These are phyloP conservation scores for Umbellularia californica DNA, from an alignment of 164 flowering plant species.

Conservation along the genomic window DNA sequence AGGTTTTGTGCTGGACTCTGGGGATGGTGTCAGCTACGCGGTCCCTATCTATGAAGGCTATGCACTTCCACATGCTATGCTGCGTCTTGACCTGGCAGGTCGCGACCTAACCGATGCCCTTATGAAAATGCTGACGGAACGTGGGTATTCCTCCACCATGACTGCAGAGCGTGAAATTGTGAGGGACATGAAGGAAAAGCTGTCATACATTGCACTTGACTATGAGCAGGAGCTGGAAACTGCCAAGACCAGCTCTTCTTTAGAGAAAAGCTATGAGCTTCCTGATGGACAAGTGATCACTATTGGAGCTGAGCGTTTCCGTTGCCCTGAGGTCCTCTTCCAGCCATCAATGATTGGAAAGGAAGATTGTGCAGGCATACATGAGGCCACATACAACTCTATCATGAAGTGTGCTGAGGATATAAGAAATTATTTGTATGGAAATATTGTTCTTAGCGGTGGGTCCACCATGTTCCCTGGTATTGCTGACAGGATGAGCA, in stretches of 20 bases:
- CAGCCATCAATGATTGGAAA: conserved; percentile 64
- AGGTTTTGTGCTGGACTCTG: conserved; percentile 66
- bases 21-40: conserved; percentile 63
- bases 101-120: conserved; percentile 66
- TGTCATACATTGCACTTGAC: no score
- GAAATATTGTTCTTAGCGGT: conserved; percentile 63
- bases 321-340: conserved; percentile 74
- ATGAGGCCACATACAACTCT: conserved; percentile 60
- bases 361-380: conserved; percentile 53
- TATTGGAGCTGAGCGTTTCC: conserved; percentile 28
- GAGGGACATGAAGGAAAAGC: no score
- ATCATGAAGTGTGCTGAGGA: conserved; percentile 67
- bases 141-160: conserved; percentile 40
- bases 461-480: conserved; percentile 68
- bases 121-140: conserved; percentile 64
- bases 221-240: no score
- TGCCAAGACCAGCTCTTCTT: no score
- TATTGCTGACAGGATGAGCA: conserved; percentile 71
- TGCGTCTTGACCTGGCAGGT: conserved; percentile 68
- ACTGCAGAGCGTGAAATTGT: no score
- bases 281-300: no score
- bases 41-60: conserved; percentile 62
- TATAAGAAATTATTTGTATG: conserved; percentile 59
- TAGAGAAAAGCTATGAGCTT: no score
- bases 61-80: conserved; percentile 64